Conservation (phyloP, 75 land plant genomes). For the Pinus albicaulis region DNA sequence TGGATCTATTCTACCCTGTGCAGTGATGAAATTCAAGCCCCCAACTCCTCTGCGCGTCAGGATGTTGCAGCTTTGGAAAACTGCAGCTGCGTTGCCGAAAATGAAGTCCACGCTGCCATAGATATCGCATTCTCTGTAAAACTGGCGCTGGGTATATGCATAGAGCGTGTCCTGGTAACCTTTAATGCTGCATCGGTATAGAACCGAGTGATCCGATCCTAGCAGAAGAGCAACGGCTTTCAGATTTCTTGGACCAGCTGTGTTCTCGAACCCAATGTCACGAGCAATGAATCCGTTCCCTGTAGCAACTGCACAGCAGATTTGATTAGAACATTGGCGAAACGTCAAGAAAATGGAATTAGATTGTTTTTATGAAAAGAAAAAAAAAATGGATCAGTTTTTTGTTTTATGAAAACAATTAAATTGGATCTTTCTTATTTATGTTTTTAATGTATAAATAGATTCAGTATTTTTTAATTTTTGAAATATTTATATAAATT, state of each 20-base stretch:
- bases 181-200: slow-evolving; percentile 28
- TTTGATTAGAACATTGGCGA: neutral
- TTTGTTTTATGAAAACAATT: no score
- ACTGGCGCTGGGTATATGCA: slow-evolving; percentile 31
- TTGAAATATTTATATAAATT: no score
- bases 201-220: slow-evolving; percentile 22
- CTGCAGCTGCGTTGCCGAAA: slow-evolving; percentile 30
- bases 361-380: no score
- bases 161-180: slow-evolving; percentile 39
- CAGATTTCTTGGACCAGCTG: slow-evolving; percentile 29
- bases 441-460: no score
- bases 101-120: slow-evolving; percentile 36
- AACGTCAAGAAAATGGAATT: neutral
- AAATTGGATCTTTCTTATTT: no score
- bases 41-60: neutral
- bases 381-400: no score
- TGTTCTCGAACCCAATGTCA: slow-evolving; percentile 32
- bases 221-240: slow-evolving; percentile 34
- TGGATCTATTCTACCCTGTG: slow-evolving; percentile 28
- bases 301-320: slow-evolving; percentile 10
- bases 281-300: slow-evolving; percentile 33
- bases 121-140: slow-evolving; percentile 36
- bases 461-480: no score
- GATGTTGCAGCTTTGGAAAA: slow-evolving; percentile 34
- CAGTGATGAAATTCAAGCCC: slow-evolving; percentile 22